phyloP scores from a whole-genome alignment of 2,329 filamentous ascomycete species.

The Malbranchea zuffiana region DNA sequence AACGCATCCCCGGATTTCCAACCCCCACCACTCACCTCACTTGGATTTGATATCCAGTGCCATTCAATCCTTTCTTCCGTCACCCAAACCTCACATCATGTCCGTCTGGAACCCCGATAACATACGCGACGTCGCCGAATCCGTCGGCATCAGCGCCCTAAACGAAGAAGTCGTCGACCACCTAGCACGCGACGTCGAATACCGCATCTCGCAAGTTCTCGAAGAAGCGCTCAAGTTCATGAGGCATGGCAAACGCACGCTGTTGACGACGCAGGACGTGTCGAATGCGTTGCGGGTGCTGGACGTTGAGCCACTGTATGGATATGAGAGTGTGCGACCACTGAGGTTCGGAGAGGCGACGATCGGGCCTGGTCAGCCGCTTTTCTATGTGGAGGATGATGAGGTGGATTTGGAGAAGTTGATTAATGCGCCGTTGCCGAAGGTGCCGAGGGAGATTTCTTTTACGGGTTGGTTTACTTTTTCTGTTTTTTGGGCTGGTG shows the following conservation, averaged over 20 bases:
- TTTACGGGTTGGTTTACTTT: constrained; percentile 59
- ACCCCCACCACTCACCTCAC: no score
- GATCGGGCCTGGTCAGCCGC: constrained; percentile 79
- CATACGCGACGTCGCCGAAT: constrained; percentile 89
- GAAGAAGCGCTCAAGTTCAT: constrained; percentile 93
- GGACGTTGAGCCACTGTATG: constrained; percentile 90
- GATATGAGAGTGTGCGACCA: constrained; percentile 85
- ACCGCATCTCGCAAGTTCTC: constrained; percentile 83
- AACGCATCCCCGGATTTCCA: no score
- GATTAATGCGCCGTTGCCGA: constrained; percentile 90
- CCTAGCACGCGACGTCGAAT: constrained; percentile 88
- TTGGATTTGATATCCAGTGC: background rate
- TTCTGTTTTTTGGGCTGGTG: background rate
- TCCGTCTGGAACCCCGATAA: constrained; percentile 94
- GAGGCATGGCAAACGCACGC: constrained; percentile 78
- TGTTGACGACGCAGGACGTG: constrained; percentile 79
- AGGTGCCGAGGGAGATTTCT: constrained; percentile 82
- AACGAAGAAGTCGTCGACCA: constrained; percentile 78
- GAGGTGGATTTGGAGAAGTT: constrained; percentile 98
- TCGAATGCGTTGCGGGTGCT: constrained; percentile 74
- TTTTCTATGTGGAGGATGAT: constrained; percentile 97
- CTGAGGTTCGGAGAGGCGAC: constrained; percentile 89
- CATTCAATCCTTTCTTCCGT: background rate
- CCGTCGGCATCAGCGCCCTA: constrained; percentile 72
- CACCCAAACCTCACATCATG: constrained; percentile 29